Conservation (phyloP, 306 rosid species). For the Potentilla sterilis region DNA sequence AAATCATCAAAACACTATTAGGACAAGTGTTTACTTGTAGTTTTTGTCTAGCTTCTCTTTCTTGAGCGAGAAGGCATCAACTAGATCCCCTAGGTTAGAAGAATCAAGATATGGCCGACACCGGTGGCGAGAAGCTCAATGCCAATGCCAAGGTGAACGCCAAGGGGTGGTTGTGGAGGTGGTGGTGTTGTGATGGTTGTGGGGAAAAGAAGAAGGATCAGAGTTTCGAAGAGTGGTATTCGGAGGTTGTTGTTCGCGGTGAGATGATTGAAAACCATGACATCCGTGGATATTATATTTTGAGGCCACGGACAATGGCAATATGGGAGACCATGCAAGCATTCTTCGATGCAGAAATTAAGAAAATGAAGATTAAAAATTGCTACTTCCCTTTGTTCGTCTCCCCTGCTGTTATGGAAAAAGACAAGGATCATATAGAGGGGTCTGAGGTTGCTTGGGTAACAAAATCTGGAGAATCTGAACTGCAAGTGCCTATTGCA, state of each 20-base stretch:
- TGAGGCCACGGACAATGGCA: constrained; percentile 88
- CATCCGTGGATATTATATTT: constrained; percentile 91
- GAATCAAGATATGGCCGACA: constrained; percentile 4
- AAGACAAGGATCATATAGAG: constrained; percentile 96
- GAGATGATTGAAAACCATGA: constrained; percentile 96
- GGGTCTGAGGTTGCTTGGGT: constrained; percentile 99
- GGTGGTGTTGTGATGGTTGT: constrained; percentile 21
- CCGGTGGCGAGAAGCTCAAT: constrained; percentile 2
- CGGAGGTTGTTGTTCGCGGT: constrained; percentile 91
- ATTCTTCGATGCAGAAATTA: constrained; percentile 85
- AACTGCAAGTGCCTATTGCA: constrained; percentile 80
- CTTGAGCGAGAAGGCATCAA: no score
- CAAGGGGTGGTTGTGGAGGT: neutral
- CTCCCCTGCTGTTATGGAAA: constrained; percentile 70
- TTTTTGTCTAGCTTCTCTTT: neutral
- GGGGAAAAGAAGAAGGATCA: constrained; percentile 79
- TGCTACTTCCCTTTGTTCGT: constrained; percentile 93
- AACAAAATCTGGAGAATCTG: constrained; percentile 77
- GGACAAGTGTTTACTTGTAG: neutral
- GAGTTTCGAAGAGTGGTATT: constrained; percentile 95
- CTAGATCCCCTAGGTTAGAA: no score
- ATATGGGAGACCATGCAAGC: constrained; percentile 93
- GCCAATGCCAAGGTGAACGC: neutral
- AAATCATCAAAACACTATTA: no score
- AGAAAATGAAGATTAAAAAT: constrained; percentile 88